Conservation (phyloP, 352 stramenopile species). For the Phytophthora hibernalis region DNA sequence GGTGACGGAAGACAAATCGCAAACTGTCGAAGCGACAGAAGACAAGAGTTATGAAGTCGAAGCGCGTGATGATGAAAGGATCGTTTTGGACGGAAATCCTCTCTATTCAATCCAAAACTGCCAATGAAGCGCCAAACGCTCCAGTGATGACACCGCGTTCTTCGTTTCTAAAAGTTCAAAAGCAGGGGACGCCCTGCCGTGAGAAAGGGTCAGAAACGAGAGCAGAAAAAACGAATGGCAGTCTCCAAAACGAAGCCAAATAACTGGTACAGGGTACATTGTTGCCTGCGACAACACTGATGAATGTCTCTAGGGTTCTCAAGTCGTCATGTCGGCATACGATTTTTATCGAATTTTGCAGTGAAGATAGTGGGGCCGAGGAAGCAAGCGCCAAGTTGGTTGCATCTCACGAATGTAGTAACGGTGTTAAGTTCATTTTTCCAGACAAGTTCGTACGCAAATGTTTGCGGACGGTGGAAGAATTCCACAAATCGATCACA, state of each 20-base stretch:
- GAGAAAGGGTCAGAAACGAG: not conserved
- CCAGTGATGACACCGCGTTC: conserved; percentile 2
- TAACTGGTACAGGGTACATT: conserved; percentile 4
- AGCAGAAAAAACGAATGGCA: conserved; percentile 5
- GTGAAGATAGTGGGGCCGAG: no score
- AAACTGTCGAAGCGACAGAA: not conserved
- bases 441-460: not conserved
- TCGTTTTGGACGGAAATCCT: not conserved
- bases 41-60: not conserved
- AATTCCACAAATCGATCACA: not conserved
- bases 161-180: conserved; percentile 1
- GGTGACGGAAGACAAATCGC: not conserved
- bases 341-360: no score
- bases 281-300: not conserved
- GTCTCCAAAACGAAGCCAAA: conserved; percentile 3
- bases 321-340: no score
- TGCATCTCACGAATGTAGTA: no score
- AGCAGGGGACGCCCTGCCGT: not conserved
- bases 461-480: not conserved
- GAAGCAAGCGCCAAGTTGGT: no score
- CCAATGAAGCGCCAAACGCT: not conserved
- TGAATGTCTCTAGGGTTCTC: no score
- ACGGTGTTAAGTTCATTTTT: not conserved
- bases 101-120: not conserved
- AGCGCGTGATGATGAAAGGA: not conserved